Evolutionary conservation across 1,284 basidiomycete species (phyloP).

Genomic region (Amylostereum chailletii): DNA sequence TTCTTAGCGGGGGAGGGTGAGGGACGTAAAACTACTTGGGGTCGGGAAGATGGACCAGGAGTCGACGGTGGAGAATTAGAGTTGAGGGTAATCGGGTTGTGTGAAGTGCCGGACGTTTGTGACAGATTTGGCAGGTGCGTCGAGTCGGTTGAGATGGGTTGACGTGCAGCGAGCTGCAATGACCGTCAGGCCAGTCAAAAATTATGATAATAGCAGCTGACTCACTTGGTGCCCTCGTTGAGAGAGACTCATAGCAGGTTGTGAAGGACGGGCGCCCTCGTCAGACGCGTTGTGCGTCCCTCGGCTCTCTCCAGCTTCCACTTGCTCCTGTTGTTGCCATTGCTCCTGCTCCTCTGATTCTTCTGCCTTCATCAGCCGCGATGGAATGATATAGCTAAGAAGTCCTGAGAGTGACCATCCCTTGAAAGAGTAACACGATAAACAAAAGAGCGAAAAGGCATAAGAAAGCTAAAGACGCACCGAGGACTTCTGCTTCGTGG

Average conservation of each 20-base stretch:
- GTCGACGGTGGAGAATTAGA: no score
- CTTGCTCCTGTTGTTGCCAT: conserved; percentile 6
- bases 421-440: conserved; percentile 19
- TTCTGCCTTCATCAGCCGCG: conserved; percentile 17
- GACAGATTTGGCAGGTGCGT: no score
- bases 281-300: background rate
- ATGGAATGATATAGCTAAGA: conserved; percentile 38
- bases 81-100: no score
- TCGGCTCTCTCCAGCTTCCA: conserved; percentile 9
- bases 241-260: conserved; percentile 6
- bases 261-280: conserved; percentile 3
- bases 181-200: conserved; percentile 5
- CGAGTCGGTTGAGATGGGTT: no score
- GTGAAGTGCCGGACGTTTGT: no score
- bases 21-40: conserved; percentile 4
- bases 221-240: conserved; percentile 11
- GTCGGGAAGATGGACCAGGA: background rate
- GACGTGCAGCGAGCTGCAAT: background rate
- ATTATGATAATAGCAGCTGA: background rate
- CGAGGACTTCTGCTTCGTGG: conserved; percentile 31
- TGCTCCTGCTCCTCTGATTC: conserved; percentile 13
- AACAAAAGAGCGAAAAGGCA: background rate
- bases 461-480: conserved; percentile 20
- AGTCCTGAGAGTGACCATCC: conserved; percentile 43
- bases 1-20: conserved; percentile 27